Evolutionary conservation across 2,329 filamentous ascomycete species (phyloP), one percentile per base, ranked within the genome.

Genomic region (Cladosporium sp.): DNA sequence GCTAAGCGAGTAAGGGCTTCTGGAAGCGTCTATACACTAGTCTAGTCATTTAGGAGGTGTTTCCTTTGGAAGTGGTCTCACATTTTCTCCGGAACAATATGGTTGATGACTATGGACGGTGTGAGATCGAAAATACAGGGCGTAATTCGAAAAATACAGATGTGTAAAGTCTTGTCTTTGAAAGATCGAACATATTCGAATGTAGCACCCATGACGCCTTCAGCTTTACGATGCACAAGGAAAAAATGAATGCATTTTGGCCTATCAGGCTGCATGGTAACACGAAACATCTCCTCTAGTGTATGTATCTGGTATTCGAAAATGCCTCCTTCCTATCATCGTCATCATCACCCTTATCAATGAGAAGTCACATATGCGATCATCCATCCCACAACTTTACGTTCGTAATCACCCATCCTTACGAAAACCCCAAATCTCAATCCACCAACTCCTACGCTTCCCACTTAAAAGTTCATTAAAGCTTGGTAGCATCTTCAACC

Each of bases 21-120:
- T 64, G 61, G 61, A 64, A 64, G 38, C 51, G 51, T 64, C 61
- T 57, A 64, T 64, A 55, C 60, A 55, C 21, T 36, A 47, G 41
- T 24, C n/a, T 47, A n/a, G n/a, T 47, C 34, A 36, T 36, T 36
- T 14, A 21, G n/a, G 41, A 21, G n/a, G 41, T 24, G 41, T 47
- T 47, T 47, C n/a, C n/a, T 47, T 47, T 12, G 2, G 38, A 1
- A n/a, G 8, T 41, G 5, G 14, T 18, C 2, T 41, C 36, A 41
- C 6, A 18, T 41, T 15, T 7, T 0, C 15, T 41, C 15, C 15
- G 10, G n/a, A 24, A 11, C 8, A 47, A 47, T 4, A 12, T 21
- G n/a, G 21, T 21, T 47, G 41, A n/a, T 44, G 10, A 2, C 12
- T 14, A 15, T 1, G 4, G 12, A 36, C 12, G 12, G 11, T 10